Percentiles rank a stretch among this genome's conserved stretches.
Evolutionary conservation across 495 filamentous ascomycete genomes (phyloP).

Genomic region (Penicillium argentinense): DNA sequence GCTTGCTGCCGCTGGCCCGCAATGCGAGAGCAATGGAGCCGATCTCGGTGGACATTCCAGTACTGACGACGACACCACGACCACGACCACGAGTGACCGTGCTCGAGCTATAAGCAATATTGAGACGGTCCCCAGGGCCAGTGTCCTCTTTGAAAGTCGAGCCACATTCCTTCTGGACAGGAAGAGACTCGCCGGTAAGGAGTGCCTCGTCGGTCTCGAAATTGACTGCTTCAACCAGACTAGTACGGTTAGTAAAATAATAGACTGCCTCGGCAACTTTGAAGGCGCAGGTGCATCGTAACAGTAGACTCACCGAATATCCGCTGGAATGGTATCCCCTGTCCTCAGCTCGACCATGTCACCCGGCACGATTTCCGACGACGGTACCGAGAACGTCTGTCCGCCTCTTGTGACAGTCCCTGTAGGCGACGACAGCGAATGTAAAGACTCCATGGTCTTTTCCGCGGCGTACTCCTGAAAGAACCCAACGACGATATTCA

Average conservation of each 20-base stretch:
- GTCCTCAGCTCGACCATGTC: constrained; percentile 75
- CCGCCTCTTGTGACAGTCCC: constrained; percentile 57
- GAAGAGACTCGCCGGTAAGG: no score
- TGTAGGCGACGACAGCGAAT: constrained; percentile 61
- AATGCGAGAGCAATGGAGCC: no score
- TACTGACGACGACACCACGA: constrained; percentile 64
- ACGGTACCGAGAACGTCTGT: constrained; percentile 49
- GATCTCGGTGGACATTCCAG: constrained; percentile 70
- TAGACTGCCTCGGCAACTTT: constrained; percentile 2
- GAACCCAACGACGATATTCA: constrained; percentile 69
- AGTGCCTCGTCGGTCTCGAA: no score
- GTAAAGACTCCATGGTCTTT: constrained; percentile 73
- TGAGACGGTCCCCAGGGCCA: no score
- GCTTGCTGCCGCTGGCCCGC: constrained; percentile 41
- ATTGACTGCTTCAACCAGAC: constrained; percentile 62
- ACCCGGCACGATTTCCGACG: constrained; percentile 59
- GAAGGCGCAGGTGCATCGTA: not conserved
- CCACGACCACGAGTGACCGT: constrained; percentile 72
- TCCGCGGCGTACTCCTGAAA: constrained; percentile 69
- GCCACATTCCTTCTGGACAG: no score
- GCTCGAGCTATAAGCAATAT: constrained; percentile 68
- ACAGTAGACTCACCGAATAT: constrained; percentile 48
- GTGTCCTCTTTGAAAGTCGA: no score
- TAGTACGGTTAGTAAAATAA: no score
- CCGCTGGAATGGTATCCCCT: no score